Conservation (phyloP, 2,329 filamentous ascomycete species). For the Periconia sp. region DNA sequence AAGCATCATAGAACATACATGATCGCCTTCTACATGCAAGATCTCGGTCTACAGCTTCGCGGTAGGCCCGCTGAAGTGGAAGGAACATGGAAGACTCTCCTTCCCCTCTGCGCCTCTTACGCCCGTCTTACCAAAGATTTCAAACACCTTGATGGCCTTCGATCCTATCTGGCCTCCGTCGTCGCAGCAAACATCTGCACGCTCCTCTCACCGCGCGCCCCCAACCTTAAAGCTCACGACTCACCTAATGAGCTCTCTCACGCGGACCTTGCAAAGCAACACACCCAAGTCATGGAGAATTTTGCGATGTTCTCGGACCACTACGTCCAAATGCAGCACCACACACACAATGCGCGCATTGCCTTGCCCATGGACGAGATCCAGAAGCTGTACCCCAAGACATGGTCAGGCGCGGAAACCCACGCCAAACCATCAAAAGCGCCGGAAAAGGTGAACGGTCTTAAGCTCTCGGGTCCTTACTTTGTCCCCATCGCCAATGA, state of each 20-base stretch:
- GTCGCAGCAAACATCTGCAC: conserved; percentile 43
- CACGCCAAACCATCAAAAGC: conserved; percentile 23
- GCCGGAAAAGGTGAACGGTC: conserved; percentile 37
- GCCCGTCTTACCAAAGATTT: conserved; percentile 34
- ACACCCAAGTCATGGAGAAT: conserved; percentile 23
- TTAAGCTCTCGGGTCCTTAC: conserved; percentile 41
- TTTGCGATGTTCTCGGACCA: conserved; percentile 31
- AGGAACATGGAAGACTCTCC: conserved; percentile 40
- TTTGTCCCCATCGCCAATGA: conserved; percentile 44
- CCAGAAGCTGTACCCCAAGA: conserved; percentile 40
- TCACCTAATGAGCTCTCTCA: conserved; percentile 29
- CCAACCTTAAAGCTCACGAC: conserved; percentile 24
- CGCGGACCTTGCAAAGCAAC: conserved; percentile 26
- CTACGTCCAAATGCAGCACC: conserved; percentile 25
- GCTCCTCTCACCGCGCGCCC: conserved; percentile 31
- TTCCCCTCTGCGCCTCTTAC: conserved; percentile 39
- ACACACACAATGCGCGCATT: conserved; percentile 29
- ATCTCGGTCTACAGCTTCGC: conserved; percentile 29
- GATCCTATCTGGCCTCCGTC: conserved; percentile 43
- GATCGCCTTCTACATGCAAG: conserved; percentile 39
- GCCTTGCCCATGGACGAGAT: conserved; percentile 40
- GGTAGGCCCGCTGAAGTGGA: conserved; percentile 37
- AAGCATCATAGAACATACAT: conserved; percentile 37
- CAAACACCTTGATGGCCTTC: conserved; percentile 44
- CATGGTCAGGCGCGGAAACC: conserved; percentile 35